Evolutionary conservation across 805 yeast genomes (phyloP), one percentile per base, ranked within the genome.

Genomic region (Wickerhamiella domercqiae): DNA sequence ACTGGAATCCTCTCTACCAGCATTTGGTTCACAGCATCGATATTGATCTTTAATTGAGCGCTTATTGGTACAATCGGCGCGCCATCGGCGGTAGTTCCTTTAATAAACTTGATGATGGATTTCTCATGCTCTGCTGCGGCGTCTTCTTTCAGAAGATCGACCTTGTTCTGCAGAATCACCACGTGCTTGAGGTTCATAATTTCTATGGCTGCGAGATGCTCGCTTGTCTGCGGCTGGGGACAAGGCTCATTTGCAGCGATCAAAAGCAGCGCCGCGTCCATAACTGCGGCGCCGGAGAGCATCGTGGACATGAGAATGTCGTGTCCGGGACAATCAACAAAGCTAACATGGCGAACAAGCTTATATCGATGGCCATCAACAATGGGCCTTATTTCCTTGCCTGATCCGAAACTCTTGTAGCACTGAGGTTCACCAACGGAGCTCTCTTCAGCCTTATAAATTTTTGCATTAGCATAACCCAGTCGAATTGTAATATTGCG

Each of bases 321-420:
- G 80, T 90, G 99, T 62, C 99, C 99, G 43, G 99, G 99, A 69
- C 98, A 93, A 69, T 90, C 99, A 44, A 93, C 98, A 54, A 93
- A 93, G 7, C 95, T 83, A 38, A 90, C 98, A 59, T 90, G 99
- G 64, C 99, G 83, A 31, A 84, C 75, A 50, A 90, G 70, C 53
- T 73, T 72, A 63, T 84, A 86, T 57, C 94, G 80, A 47, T 77
- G 76, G 50, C 82, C 73, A 55, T 78, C 79, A 64, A 96, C 82
- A 56, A 78, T 78, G 49, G 99, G 99, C 56, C 73, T 70, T 50
- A 90, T 81, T 66, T 90, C 99, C 62, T 81, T 87, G 57, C 83
- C 95, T 22, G 93, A 78, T 53, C 87, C 79, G 66, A 79, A 93
- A 7, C 96, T 84, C 60, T 77, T 78, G 70, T 87, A 90, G 66